A percentile compares a stretch with the other conserved stretches of the same genome.
Evolutionary conservation across 2,329 filamentous ascomycete genomes (phyloP).

Genomic region (Sporothrix protearum): DNA sequence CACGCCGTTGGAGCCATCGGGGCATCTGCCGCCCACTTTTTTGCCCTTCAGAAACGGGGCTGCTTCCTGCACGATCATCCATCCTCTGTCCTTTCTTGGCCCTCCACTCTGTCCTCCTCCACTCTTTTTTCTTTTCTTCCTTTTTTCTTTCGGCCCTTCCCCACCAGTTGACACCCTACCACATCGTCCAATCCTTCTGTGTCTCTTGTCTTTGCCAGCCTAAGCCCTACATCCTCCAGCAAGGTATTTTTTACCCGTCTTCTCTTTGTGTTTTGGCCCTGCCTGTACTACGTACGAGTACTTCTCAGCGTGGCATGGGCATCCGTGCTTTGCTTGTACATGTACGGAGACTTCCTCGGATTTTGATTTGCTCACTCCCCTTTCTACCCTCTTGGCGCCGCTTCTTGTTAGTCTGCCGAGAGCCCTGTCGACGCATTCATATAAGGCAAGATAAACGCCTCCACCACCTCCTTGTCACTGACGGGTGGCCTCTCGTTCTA

Average conservation of each 20-base stretch:
- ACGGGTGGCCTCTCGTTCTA: neutral
- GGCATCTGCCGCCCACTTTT: neutral
- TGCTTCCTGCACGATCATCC: constrained; percentile 14
- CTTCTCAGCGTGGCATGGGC: neutral
- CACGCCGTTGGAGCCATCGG: constrained; percentile 4
- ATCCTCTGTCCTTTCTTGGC: neutral
- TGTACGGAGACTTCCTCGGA: neutral
- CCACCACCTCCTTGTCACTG: neutral
- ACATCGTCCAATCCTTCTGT: neutral
- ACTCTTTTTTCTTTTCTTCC: neutral
- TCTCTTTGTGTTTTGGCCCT: neutral
- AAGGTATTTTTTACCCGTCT: neutral
- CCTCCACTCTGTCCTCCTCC: neutral
- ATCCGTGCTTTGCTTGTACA: no score
- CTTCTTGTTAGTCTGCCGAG: constrained; percentile 5
- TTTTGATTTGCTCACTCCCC: neutral
- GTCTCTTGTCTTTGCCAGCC: neutral
- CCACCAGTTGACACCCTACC: neutral
- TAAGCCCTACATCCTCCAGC: constrained; percentile 20
- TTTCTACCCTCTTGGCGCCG: neutral
- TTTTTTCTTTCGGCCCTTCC: neutral
- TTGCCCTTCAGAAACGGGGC: constrained; percentile 15
- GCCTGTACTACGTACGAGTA: neutral
- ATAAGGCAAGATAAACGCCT: constrained; percentile 5
- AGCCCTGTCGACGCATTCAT: neutral